Conservation (phyloP, 306 rosid species). For the Calophaca sinica region DNA sequence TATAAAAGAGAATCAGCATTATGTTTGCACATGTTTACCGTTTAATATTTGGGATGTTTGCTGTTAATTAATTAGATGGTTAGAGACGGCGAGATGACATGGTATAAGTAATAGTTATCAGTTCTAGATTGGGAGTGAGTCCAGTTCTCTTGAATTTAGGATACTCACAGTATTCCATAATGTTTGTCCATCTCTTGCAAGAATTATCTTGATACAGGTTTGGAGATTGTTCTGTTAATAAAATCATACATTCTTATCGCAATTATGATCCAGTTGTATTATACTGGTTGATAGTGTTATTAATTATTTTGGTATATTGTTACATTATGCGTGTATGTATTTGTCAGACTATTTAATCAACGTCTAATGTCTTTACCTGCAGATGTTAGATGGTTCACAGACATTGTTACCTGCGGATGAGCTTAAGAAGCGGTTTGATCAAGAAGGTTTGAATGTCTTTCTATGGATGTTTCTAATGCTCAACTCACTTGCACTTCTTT, state of each 20-base stretch:
- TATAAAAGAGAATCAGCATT: background rate
- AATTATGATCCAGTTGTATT: background rate
- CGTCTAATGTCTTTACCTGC: slow-evolving; percentile 38
- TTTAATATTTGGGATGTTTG: background rate
- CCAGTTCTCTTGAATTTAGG: too few species aligned
- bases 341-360: slow-evolving; percentile 26
- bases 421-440: slow-evolving; percentile 72
- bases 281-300: background rate
- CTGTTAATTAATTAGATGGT: too few species aligned
- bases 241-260: background rate
- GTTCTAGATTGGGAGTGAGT: too few species aligned
- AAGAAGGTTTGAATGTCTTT: slow-evolving; percentile 59
- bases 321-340: background rate
- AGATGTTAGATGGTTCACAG: slow-evolving; percentile 86
- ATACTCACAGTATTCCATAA: too few species aligned
- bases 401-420: slow-evolving; percentile 73
- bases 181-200: too few species aligned
- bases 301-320: background rate
- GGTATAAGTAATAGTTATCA: too few species aligned
- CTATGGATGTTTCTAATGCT: background rate
- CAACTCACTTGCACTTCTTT: slow-evolving; percentile 27
- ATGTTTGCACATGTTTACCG: background rate
- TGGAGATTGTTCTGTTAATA: background rate
- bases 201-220: too few species aligned
- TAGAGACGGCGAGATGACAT: too few species aligned